Base-by-base conservation (phyloP, 2,329 filamentous ascomycete genomes). In the Ceratocystis alfenasii region DNA sequence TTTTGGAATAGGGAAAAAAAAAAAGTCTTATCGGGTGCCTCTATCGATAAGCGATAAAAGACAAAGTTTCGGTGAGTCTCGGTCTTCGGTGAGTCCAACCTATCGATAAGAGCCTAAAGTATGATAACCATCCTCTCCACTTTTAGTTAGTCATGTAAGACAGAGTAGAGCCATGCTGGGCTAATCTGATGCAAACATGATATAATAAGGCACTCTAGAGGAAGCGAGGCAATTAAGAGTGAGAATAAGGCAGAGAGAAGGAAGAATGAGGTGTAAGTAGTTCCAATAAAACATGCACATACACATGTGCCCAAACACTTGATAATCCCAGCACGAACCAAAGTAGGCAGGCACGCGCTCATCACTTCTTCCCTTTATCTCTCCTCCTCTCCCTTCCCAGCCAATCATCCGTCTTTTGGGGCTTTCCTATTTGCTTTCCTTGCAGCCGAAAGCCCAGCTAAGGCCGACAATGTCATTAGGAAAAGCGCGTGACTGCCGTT, bases 401-500 rank as follows among this genome's bases (percentile, higher is more conserved):
- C 50, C 50, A 55, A 55, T 55, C 50, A 55, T 15, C 25, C 50
- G 46, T n/a, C 46, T n/a, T 48, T 8, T 48, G 46, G 20, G n/a
- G 17, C 46, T 48, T 48, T 48, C 36, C 36, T 41, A 12, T 36
- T 36, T 36, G 33, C 2, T 12, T 36, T 36, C 33, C 33, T 36
- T 36, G 33, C 10, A 41, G 36, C 36, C 10, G 10, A 41, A 41
- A 41, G 10, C 36, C 36, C 10, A 41, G 36, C 36, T 41, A 41
- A 41, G 36, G 10, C 36, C 36, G 36, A 10, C 36, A 41, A 41
- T 41, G 3, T 1, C 36, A 12, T 41, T 41, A 4, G 36, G 10
- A 48, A 48, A 48, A 20, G 41, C 20, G 63, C 63, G 63, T 44
- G 28, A 64, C 50, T 64, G 30, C 63, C 55, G 57, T 61, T 65